These are phyloP conservation scores for Teratosphaeria pseudoeucalypti DNA, from an alignment of 2,329 filamentous ascomycete species.

Conservation along the genomic window DNA sequence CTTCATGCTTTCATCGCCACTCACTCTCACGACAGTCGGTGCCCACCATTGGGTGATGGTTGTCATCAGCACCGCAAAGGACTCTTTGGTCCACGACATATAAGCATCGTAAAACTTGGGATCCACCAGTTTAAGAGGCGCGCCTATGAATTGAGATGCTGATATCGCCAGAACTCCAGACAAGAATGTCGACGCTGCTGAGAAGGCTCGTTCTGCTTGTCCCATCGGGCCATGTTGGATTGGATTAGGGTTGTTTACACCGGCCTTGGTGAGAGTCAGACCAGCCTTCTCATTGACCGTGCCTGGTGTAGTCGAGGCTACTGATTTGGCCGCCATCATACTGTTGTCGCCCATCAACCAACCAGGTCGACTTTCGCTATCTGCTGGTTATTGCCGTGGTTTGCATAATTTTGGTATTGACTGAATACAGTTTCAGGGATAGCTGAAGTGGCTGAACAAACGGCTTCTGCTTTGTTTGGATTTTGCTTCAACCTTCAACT, in stretches of 20 bases:
- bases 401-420: neutral
- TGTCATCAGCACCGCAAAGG: constrained; percentile 67
- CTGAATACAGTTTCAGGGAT: neutral
- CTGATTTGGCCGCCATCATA: constrained; percentile 1
- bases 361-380: neutral
- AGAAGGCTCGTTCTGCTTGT: constrained; percentile 41
- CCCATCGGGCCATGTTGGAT: constrained; percentile 37
- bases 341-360: neutral
- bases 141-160: constrained; percentile 63
- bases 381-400: neutral
- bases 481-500: neutral
- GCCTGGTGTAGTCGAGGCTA: neutral
- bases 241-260: constrained; percentile 28
- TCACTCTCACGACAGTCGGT: constrained; percentile 72
- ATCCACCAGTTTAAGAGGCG: constrained; percentile 65
- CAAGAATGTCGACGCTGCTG: constrained; percentile 40
- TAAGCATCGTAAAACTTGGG: constrained; percentile 72
- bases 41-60: constrained; percentile 80
- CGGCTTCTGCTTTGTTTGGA: neutral
- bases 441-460: neutral
- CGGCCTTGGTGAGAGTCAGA: constrained; percentile 31
- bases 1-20: constrained; percentile 69
- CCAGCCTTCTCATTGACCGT: constrained; percentile 23
- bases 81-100: constrained; percentile 79
- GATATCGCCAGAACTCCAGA: constrained; percentile 44